Conservation (phyloP, 2,329 filamentous ascomycete species). For the Colletotrichum sublineola region DNA sequence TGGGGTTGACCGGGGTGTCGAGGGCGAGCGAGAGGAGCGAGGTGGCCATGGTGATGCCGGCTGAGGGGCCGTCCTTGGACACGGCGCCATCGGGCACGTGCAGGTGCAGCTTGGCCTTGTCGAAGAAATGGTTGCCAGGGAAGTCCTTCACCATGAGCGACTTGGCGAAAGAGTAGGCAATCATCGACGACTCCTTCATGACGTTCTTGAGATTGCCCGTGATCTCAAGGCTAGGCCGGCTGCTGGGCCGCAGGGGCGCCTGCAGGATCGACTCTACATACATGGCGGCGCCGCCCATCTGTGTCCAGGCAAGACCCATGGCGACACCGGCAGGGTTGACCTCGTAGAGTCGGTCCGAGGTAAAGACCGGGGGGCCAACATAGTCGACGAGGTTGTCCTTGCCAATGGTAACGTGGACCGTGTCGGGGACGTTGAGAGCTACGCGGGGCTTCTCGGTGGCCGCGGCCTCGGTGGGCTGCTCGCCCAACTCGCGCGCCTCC, state of each 20-base stretch:
- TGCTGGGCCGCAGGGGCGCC: conserved; percentile 79
- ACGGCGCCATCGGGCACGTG: conserved; percentile 98
- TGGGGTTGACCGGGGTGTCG: conserved; percentile 82
- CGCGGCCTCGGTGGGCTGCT: conserved; percentile 46
- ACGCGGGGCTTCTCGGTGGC: conserved; percentile 75
- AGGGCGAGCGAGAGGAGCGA: conserved; percentile 88
- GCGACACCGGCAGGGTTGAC: conserved; percentile 92
- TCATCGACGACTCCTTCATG: conserved; percentile 97
- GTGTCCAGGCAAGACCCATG: conserved; percentile 98
- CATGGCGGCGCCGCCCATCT: conserved; percentile 94
- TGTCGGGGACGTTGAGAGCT: conserved; percentile 85
- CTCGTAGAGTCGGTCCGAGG: conserved; percentile 94
- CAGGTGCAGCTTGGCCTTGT: conserved; percentile 93
- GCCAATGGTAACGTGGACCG: conserved; percentile 86
- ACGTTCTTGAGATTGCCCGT: conserved; percentile 96
- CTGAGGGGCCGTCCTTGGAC: conserved; percentile 92
- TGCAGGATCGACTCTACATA: conserved; percentile 98
- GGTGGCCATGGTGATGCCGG: conserved; percentile 98
- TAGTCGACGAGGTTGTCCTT: conserved; percentile 96
- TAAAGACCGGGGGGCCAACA: conserved; percentile 95
- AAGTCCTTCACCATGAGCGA: conserved; percentile 87
- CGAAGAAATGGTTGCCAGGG: conserved; percentile 93
- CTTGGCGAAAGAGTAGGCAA: conserved; percentile 97
- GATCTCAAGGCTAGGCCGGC: conserved; percentile 84
- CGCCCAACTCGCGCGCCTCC: conserved; percentile 62